Evolutionary conservation across 176 grass and related monocot genomes (phyloP), one percentile per base, ranked within the genome.

Genomic region (Echinochloa phyllopogon): DNA sequence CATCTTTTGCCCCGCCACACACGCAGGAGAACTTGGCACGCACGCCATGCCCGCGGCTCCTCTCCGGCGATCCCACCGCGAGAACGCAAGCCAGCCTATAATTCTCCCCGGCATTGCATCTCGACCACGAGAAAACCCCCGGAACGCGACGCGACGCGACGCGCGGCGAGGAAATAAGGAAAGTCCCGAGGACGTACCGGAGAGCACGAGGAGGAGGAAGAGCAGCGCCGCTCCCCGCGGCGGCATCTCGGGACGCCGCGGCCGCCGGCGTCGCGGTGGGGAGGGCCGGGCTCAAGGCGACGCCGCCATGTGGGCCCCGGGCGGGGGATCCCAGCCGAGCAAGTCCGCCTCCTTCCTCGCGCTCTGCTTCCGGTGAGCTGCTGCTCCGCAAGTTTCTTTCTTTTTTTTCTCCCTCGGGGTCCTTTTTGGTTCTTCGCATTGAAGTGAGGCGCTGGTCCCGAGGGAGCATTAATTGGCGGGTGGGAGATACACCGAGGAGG

Each of bases 401-500:
- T 66, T 44, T 55, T 69, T 68, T 66, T 33, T 42, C 47, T 4
- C 65, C 10, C 21, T 23, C 18, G 10, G 25, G 44, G 48, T 85
- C 74, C 58, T 83, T 78, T 74, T 73, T 87, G 17, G 80, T 80
- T 87, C 80, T 61, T 87, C 6, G 84, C 50, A 90, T 90, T 87
- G 84, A 90, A 90, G 89, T 75, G 75, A 56, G 82, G 73, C 51
- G 84, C 84, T 86, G 88, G 84, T 79, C 84, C 88, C 84, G 41
- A 87, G 50, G 67, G 17, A 51, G 79, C 88, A 90, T 90, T 90
- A 90, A 90, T 83, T 90, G 88, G 84, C 79, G 79, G 84, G 79
- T 83, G 84, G 79, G 42, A 60, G 88, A 74, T 82, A 29, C 83
- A 86, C 53, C 83, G 33, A 64, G 86, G 37, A 36, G 83, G 64